These are phyloP conservation scores for Coriaria nepalensis DNA, from an alignment of 306 rosid species.

Conservation along the genomic window DNA sequence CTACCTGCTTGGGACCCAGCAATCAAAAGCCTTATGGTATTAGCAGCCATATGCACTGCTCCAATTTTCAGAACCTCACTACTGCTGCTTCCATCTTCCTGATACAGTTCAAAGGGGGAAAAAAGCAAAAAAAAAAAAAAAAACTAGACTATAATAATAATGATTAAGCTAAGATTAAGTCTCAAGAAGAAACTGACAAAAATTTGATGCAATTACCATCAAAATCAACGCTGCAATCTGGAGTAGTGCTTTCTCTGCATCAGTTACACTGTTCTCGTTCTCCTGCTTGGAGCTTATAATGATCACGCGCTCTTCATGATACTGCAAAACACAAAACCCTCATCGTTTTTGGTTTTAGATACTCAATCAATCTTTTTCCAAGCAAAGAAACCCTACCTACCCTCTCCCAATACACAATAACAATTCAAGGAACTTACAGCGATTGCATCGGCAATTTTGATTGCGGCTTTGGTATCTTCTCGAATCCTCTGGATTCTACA, in stretches of 20 bases:
- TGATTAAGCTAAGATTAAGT: too few species aligned
- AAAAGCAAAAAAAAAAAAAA: constrained; percentile 1
- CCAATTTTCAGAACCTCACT: constrained; percentile 51
- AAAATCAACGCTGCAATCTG: constrained; percentile 63
- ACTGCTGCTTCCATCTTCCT: constrained; percentile 65
- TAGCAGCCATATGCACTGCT: constrained; percentile 85
- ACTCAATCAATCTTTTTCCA: too few species aligned
- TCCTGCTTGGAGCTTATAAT: constrained; percentile 68
- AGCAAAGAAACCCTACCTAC: constrained; percentile 10
- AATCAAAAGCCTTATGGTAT: constrained; percentile 81
- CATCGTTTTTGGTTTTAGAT: too few species aligned
- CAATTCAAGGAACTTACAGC: constrained; percentile 26
- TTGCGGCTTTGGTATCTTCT: constrained; percentile 54
- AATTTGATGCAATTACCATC: constrained; percentile 34
- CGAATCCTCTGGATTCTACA: constrained; percentile 83
- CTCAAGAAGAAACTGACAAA: not conserved
- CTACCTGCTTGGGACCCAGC: constrained; percentile 97
- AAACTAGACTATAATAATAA: not conserved
- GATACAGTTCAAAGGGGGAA: constrained; percentile 12
- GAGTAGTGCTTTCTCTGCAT: constrained; percentile 79
- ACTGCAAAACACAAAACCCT: constrained; percentile 22
- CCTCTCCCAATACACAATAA: constrained; percentile 1
- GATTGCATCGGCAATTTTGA: constrained; percentile 78
- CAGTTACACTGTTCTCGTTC: constrained; percentile 43
- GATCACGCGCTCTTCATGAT: constrained; percentile 90